Percentiles rank a stretch among this genome's conserved stretches.
Evolutionary conservation across 768 basidiomycete species (phyloP).

Genomic region (Suillus placidus): DNA sequence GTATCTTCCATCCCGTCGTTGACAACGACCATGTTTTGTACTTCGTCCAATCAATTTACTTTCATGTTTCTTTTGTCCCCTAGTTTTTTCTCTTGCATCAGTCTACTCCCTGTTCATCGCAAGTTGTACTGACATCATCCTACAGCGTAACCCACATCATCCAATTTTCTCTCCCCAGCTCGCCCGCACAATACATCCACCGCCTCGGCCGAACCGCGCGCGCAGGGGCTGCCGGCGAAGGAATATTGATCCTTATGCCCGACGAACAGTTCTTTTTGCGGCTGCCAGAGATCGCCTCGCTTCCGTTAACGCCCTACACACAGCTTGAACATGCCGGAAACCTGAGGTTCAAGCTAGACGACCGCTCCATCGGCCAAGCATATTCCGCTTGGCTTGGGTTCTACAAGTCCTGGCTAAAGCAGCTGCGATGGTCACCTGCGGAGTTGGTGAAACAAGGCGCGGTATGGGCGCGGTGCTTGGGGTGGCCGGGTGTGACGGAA

Average conservation of each 20-base stretch:
- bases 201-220: slow-evolving; percentile 79
- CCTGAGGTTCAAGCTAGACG: slow-evolving; percentile 30
- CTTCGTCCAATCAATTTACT: not conserved
- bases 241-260: slow-evolving; percentile 56
- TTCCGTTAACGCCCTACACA: slow-evolving; percentile 42
- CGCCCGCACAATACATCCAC: slow-evolving; percentile 78
- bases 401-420: slow-evolving; percentile 46
- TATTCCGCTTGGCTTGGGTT: slow-evolving; percentile 63
- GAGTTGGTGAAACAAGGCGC: slow-evolving; percentile 43
- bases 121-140: not conserved
- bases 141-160: slow-evolving; percentile 58
- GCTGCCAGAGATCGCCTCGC: slow-evolving; percentile 38
- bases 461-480: not conserved
- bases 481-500: not conserved
- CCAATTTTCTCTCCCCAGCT: slow-evolving; percentile 67
- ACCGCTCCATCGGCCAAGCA: slow-evolving; percentile 48
- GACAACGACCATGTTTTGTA: not conserved
- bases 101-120: not conserved
- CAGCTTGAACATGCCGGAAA: slow-evolving; percentile 31
- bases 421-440: slow-evolving; percentile 41
- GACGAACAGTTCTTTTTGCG: slow-evolving; percentile 53
- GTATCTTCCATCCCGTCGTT: not conserved
- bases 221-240: slow-evolving; percentile 65
- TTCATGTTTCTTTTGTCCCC: too few relatives aligned
- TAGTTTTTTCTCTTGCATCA: too few relatives aligned